Percentiles rank a stretch among this genome's conserved stretches.
These are phyloP conservation scores for Kodamaea derodonti DNA, from an alignment of 1,139 yeast species.

Conservation along the genomic window DNA sequence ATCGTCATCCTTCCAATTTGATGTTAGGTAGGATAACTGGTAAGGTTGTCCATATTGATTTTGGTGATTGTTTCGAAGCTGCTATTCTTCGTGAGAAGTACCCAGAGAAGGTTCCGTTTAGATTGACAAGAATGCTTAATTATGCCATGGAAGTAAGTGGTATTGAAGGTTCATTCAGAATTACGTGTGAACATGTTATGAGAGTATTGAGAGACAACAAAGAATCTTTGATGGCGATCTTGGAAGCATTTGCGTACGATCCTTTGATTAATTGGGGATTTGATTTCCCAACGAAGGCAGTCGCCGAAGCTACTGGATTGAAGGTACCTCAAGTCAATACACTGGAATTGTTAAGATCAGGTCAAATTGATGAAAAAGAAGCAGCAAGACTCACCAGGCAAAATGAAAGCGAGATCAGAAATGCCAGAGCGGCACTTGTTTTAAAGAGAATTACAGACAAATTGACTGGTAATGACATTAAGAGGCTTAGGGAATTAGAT, in stretches of 20 bases:
- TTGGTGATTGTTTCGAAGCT: slow-evolving; percentile 99
- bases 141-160: slow-evolving; percentile 99
- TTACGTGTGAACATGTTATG: slow-evolving; percentile 97
- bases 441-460: slow-evolving; percentile 88
- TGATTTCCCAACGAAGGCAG: slow-evolving; percentile 80
- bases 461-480: slow-evolving; percentile 90
- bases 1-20: slow-evolving; percentile 94
- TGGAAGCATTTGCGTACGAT: slow-evolving; percentile 98
- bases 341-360: slow-evolving; percentile 63
- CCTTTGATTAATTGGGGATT: slow-evolving; percentile 99
- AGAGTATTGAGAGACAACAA: slow-evolving; percentile 86
- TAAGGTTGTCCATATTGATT: slow-evolving; percentile 93
- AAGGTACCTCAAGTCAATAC: slow-evolving; percentile 63
- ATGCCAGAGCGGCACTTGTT: slow-evolving; percentile 89
- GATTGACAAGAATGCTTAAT: slow-evolving; percentile 93
- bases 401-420: slow-evolving; percentile 76
- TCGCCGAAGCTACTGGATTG: slow-evolving; percentile 70
- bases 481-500: slow-evolving; percentile 63
- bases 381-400: slow-evolving; percentile 67
- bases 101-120: slow-evolving; percentile 97
- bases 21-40: slow-evolving; percentile 95
- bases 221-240: slow-evolving; percentile 95
- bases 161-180: slow-evolving; percentile 94
- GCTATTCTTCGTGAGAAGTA: slow-evolving; percentile 94
- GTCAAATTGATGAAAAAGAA: slow-evolving; percentile 73